Conservation (phyloP, 2,329 filamentous ascomycete genomes). For the Teratosphaeriaceae sp. region DNA sequence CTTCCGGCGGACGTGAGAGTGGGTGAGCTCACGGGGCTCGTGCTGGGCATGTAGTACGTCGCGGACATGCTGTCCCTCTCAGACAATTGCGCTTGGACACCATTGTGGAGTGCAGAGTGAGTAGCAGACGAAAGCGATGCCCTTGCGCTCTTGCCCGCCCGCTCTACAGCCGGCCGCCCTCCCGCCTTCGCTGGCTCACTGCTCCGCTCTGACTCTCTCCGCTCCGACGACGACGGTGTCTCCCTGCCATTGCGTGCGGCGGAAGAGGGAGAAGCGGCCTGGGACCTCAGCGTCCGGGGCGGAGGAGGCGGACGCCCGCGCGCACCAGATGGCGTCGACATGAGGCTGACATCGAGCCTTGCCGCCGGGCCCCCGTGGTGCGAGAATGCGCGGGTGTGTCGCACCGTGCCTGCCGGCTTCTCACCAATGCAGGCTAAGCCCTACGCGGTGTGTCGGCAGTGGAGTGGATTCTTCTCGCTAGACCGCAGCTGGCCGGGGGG, state of each 20-base stretch:
- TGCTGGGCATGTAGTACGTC: conserved; percentile 51
- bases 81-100: conserved; percentile 47
- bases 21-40: conserved; percentile 38
- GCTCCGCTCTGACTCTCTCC: too few species aligned
- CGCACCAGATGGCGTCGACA: conserved; percentile 4
- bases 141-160: not conserved
- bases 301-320: conserved; percentile 2
- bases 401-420: not conserved
- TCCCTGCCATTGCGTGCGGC: conserved; percentile 1
- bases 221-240: not conserved
- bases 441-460: not conserved
- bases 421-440: not conserved
- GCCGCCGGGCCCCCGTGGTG: conserved; percentile 2
- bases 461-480: too few species aligned
- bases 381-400: conserved; percentile 3
- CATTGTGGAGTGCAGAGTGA: conserved; percentile 19
- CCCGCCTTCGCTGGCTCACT: not conserved
- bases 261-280: not conserved
- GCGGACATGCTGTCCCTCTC: conserved; percentile 60
- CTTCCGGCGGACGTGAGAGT: conserved; percentile 2
- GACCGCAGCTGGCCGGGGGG: not conserved
- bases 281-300: not conserved
- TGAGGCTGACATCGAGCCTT: conserved; percentile 10
- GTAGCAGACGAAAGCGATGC: not conserved
- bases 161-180: not conserved